These are phyloP conservation scores for Penicillium salamii DNA, from an alignment of 495 filamentous ascomycete genomes.

Conservation along the genomic window DNA sequence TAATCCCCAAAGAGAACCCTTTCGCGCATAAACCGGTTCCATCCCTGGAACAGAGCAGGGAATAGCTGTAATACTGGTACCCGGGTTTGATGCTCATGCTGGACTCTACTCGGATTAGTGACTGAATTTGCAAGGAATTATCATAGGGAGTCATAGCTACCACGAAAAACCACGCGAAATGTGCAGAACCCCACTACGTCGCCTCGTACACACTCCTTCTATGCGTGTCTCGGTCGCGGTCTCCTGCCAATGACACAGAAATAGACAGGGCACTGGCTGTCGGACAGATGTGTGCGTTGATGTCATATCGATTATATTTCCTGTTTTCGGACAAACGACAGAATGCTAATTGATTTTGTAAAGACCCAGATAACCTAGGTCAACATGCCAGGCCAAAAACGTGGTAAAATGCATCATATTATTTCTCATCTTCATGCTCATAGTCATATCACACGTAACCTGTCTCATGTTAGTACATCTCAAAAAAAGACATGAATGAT, in stretches of 20 bases:
- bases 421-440: conserved; percentile 39
- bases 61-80: too few species aligned
- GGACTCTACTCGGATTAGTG: background rate
- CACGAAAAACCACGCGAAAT: background rate
- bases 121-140: background rate
- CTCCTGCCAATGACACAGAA: background rate
- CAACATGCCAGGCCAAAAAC: conserved; percentile 19
- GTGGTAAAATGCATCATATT: conserved; percentile 30
- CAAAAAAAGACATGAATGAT: background rate
- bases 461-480: conserved; percentile 8
- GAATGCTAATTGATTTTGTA: conserved; percentile 24
- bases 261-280: background rate
- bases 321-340: conserved; percentile 11
- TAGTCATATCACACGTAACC: conserved; percentile 46
- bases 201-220: background rate
- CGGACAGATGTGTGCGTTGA: background rate
- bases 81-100: background rate
- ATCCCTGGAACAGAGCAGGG: background rate
- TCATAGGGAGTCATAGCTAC: background rate
- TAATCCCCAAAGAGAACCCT: too few species aligned
- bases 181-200: background rate
- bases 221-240: background rate
- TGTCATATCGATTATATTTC: conserved; percentile 12
- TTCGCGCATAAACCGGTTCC: background rate
- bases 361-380: conserved; percentile 10